Conservation (phyloP, 306 rosid genomes). For the Quercus parvula region DNA sequence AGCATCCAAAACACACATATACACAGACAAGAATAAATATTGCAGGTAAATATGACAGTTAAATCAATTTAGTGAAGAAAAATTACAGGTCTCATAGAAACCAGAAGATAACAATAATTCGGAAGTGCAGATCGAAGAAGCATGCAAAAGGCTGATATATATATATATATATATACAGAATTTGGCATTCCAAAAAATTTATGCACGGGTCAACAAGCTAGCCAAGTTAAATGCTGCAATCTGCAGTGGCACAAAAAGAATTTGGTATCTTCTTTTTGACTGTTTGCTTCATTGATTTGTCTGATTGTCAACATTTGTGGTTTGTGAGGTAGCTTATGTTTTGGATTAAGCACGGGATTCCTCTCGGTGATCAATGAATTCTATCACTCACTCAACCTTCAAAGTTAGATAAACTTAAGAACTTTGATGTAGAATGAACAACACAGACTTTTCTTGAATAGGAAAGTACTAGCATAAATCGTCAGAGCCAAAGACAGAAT, state of each 20-base stretch:
- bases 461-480: too few relatives aligned
- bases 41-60: neutral
- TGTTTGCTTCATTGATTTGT: neutral
- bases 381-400: neutral
- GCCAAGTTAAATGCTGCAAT: neutral
- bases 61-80: neutral
- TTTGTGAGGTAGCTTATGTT: neutral
- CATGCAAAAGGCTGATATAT: neutral
- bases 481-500: too few relatives aligned
- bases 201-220: neutral
- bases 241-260: neutral
- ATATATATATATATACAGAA: neutral
- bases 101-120: neutral
- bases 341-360: neutral
- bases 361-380: neutral
- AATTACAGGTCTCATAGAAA: neutral
- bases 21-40: constrained; percentile 9
- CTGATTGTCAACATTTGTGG: neutral
- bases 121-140: neutral
- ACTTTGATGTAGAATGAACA: too few relatives aligned
- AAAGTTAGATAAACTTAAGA: neutral
- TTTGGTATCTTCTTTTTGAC: neutral
- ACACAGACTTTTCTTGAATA: too few relatives aligned
- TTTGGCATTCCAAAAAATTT: neutral
- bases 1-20: constrained; percentile 8